Conservation (phyloP, 345 rosid species). For the Linum tenue region DNA sequence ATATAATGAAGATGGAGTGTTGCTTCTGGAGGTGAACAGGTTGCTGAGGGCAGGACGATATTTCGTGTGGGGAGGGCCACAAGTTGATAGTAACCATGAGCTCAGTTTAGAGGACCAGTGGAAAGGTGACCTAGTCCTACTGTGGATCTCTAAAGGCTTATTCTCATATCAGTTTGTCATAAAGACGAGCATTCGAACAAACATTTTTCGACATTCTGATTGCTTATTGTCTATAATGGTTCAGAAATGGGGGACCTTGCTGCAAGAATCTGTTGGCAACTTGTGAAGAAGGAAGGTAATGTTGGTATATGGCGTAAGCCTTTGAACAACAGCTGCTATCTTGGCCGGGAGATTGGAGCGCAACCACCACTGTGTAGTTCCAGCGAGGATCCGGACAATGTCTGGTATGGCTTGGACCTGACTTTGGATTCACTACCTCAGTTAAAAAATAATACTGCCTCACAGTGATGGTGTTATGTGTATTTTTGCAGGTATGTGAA, state of each 20-base stretch:
- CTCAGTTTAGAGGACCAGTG: slow-evolving; percentile 39
- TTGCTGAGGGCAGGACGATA: slow-evolving; percentile 65
- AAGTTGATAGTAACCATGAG: slow-evolving; percentile 39
- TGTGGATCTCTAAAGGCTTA: background rate
- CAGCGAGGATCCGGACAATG: slow-evolving; percentile 46
- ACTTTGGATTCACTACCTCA: no score
- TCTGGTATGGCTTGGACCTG: slow-evolving; percentile 32
- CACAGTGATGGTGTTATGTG: background rate
- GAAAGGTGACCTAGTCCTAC: slow-evolving; percentile 32
- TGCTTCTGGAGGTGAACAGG: slow-evolving; percentile 58
- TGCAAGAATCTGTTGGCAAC: slow-evolving; percentile 47
- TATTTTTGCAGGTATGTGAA: slow-evolving; percentile 39
- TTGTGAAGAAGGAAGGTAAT: slow-evolving; percentile 48
- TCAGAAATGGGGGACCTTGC: slow-evolving; percentile 56
- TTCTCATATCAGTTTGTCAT: no score
- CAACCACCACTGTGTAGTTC: slow-evolving; percentile 45
- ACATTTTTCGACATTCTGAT: no score
- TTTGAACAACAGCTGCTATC: slow-evolving; percentile 52
- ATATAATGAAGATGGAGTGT: slow-evolving; percentile 39
- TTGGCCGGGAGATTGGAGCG: slow-evolving; percentile 26
- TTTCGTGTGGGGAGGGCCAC: slow-evolving; percentile 55
- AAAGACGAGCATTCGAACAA: background rate
- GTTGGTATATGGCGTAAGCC: slow-evolving; percentile 57
- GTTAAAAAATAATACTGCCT: background rate
- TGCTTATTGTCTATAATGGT: background rate